phyloP scores from a whole-genome alignment of 2,329 filamentous ascomycete genomes.

The Trichoderma koningiopsis region DNA sequence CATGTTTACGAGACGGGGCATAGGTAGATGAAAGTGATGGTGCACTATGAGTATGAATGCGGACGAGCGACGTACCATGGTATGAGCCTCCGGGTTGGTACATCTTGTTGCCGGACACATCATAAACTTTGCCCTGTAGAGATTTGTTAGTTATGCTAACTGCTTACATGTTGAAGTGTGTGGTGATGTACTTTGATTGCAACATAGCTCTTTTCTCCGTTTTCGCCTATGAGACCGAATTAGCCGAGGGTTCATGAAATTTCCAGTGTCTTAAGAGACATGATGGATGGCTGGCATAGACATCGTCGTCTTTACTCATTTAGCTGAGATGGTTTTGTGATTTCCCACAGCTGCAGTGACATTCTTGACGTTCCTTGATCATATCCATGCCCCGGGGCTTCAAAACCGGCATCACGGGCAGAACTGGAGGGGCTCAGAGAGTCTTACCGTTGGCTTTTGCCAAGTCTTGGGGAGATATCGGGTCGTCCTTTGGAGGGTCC shows the following conservation, averaged over 20 bases:
- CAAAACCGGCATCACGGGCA: neutral
- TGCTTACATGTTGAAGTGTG: neutral
- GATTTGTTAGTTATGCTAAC: slow-evolving; percentile 11
- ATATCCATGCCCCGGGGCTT: neutral
- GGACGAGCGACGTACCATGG: slow-evolving; percentile 63
- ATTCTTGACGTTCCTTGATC: neutral
- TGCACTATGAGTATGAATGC: neutral
- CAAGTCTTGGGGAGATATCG: slow-evolving; percentile 79
- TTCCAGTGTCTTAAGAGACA: neutral
- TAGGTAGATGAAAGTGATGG: neutral
- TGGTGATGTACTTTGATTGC: slow-evolving; percentile 62
- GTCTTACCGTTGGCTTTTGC: slow-evolving; percentile 79
- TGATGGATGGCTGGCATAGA: neutral
- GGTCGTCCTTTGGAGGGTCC: slow-evolving; percentile 82
- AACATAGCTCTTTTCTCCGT: slow-evolving; percentile 67
- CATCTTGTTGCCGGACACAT: slow-evolving; percentile 85
- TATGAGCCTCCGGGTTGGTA: slow-evolving; percentile 85
- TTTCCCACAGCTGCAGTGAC: neutral
- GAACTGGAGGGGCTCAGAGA: neutral
- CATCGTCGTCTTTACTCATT: too few species aligned
- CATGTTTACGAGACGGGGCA: neutral
- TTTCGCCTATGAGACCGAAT: slow-evolving; percentile 53
- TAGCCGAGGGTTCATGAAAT: slow-evolving; percentile 14
- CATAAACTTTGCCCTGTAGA: slow-evolving; percentile 82
- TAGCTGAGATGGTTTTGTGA: neutral